Conservation (phyloP, 805 yeast species). For the Candida xyloterini region DNA sequence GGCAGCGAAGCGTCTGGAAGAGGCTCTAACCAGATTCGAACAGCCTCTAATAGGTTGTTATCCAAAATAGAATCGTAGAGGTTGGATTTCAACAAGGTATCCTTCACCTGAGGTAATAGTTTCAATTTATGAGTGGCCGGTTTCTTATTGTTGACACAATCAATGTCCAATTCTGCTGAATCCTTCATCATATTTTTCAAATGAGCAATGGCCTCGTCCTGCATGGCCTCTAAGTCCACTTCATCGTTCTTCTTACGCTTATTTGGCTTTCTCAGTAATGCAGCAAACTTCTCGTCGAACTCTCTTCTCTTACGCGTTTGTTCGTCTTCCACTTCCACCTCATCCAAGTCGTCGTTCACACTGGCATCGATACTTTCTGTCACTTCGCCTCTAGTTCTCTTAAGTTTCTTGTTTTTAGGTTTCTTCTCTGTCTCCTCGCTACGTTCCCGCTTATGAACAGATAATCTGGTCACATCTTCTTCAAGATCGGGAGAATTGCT, state of each 20-base stretch:
- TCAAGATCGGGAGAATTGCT: slow-evolving; percentile 5
- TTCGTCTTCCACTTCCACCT: slow-evolving; percentile 26
- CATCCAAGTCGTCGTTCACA: slow-evolving; percentile 8
- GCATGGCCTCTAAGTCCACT: slow-evolving; percentile 91
- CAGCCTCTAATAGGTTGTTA: slow-evolving; percentile 88
- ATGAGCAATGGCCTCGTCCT: slow-evolving; percentile 82
- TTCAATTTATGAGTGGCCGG: slow-evolving; percentile 78
- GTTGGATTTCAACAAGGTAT: slow-evolving; percentile 73
- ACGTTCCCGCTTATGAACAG: slow-evolving; percentile 7
- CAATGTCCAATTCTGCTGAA: slow-evolving; percentile 73
- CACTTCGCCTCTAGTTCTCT: slow-evolving; percentile 9
- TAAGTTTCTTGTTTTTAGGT: slow-evolving; percentile 14
- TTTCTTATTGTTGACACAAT: slow-evolving; percentile 52
- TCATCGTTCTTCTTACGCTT: slow-evolving; percentile 74
- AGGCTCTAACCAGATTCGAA: slow-evolving; percentile 96
- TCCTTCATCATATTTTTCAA: slow-evolving; percentile 87
- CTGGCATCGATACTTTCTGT: slow-evolving; percentile 5
- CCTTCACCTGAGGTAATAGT: slow-evolving; percentile 74
- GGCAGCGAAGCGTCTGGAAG: slow-evolving; percentile 97
- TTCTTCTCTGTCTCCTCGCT: slow-evolving; percentile 11
- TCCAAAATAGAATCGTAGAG: slow-evolving; percentile 91
- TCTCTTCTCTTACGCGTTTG: slow-evolving; percentile 58
- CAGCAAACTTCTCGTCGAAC: slow-evolving; percentile 78
- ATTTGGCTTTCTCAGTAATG: slow-evolving; percentile 62
- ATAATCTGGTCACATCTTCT: slow-evolving; percentile 9